Base-by-base conservation (phyloP, 1,139 yeast genomes). In the Hansenula sp. region DNA sequence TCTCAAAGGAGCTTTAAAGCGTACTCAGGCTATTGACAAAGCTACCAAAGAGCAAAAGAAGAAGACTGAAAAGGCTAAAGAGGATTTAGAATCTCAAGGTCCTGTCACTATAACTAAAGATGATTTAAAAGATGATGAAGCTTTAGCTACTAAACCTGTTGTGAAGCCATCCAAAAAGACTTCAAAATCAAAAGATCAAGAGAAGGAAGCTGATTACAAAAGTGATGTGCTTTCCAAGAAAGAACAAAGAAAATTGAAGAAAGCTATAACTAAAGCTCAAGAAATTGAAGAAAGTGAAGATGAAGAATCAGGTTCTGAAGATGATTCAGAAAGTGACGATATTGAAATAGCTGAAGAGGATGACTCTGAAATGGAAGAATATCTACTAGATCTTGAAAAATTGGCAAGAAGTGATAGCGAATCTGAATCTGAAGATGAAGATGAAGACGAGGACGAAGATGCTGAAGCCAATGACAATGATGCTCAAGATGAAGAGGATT, bases 161-260 rank as follows among this genome's bases (percentile, higher is more conserved):
- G 26, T 13, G 8, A 24, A 24, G 12, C 5, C 13, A 10, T 21
- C 24, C 31, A 36, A 36, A 24, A 45, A 38, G 16, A 44, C 44
- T 32, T 59, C 48, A 14, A 38, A 38, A 25, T 37, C 39, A 7
- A 21, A 21, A 21, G 24, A 21, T 31, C 42, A 38, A 20, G 34
- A 31, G 27, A 34, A 38, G 11, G 46, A 51, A 29, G 48, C 41
- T 7, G 77, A 66, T 34, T 73, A 74, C 48, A 62, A 73, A 48
- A 71, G 81, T 51, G 56, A 59, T 32, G 57, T 61, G 20, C 51
- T 69, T 48, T 80, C 87, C 38, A 80, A 79, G 64, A 82, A 80
- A 53, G 87, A 80, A 41, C 72, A 71, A 59, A 76, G 87, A 64
- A 69, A 71, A 58, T 63, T 79, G 61, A 81, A 79, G 69, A 79